Base-by-base conservation (phyloP, 2,329 filamentous ascomycete genomes). In the Paecilomyces sp. region DNA sequence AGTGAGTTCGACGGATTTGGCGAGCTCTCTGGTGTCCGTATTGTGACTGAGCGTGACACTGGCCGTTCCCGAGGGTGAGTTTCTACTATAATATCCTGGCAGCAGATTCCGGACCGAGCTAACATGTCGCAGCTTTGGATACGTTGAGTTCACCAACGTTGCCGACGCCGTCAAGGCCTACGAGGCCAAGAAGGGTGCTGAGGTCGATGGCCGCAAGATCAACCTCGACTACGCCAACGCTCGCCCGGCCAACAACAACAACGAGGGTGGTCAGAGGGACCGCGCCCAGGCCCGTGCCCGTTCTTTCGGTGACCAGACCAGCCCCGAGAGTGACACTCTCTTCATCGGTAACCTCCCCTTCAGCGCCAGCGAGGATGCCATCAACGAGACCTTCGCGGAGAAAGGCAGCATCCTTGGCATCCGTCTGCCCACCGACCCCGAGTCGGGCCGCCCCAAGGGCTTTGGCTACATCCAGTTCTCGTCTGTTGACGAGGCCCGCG, bases 341-440 rank as follows among this genome's bases (percentile, higher is more conserved):
- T 97, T 94, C 78, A 86, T 96, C 66, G 92, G 92, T 70, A 97
- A 97, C 83, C 80, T 97, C 66, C 87, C 90, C 56, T 97, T 95
- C 79, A 86, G 90, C 65, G 86, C 88, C 69, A 86, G 88, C 70
- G 89, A 95, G 80, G 88, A 92, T 59, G 78, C 81, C 65, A 83
- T 97, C 67, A 83, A 82, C 63, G 85, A 88, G 67, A 86, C 89
- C 74, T 96, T 96, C 81, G 80, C 80, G 68, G 83, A 88, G 67
- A 83, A 87, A 68, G 85, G 86, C 65, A 83, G 81, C 72, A 85
- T 94, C 73, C 85, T 88, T 70, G 89, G 89, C 72, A 86, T 96
- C 69, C 89, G 92, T 72, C 87, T 97, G 63, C 92, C 92, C 57
- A 96, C 92, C 61, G 91, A 97, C 75, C 86, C 81, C 81, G 91